Conservation (phyloP, 139 green algal genomes). For the Chara braunii region DNA sequence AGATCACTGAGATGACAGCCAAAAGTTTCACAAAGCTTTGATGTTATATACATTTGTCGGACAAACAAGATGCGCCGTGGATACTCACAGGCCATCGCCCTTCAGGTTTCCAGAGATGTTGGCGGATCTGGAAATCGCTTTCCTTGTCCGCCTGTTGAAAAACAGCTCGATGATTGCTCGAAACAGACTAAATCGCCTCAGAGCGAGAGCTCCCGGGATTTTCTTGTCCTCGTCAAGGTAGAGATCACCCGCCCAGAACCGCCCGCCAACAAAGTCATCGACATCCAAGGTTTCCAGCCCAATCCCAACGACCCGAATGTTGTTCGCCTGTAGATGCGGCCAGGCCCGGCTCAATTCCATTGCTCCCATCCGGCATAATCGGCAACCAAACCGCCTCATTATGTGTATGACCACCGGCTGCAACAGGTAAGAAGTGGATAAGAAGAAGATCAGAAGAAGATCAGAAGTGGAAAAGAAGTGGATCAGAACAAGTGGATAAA, state of each 20-base stretch:
- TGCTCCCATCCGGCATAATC: conserved; percentile 26
- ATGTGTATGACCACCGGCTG: conserved; percentile 37
- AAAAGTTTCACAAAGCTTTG: too few species aligned
- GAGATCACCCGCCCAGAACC: conserved; percentile 29
- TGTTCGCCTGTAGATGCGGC: neutral
- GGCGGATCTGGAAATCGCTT: neutral
- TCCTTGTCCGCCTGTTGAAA: conserved; percentile 21
- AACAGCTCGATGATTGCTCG: neutral
- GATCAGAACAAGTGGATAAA: neutral
- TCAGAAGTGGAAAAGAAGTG: neutral
- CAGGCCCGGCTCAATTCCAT: conserved; percentile 24
- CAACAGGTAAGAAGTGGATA: neutral
- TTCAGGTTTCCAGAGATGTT: conserved; percentile 8
- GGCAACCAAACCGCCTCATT: conserved; percentile 31
- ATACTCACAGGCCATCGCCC: conserved; percentile 31
- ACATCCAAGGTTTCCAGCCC: conserved; percentile 23
- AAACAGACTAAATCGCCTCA: neutral
- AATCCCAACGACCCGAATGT: conserved; percentile 31
- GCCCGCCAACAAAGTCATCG: conserved; percentile 30
- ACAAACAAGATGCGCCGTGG: too few species aligned
- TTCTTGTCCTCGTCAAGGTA: conserved; percentile 34
- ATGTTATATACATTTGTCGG: too few species aligned
- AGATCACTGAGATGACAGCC: too few species aligned
- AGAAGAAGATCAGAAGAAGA: neutral
- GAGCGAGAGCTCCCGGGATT: too few species aligned